phyloP scores from a whole-genome alignment of 2,329 filamentous ascomycete species.

The Colletotrichum tabaci region DNA sequence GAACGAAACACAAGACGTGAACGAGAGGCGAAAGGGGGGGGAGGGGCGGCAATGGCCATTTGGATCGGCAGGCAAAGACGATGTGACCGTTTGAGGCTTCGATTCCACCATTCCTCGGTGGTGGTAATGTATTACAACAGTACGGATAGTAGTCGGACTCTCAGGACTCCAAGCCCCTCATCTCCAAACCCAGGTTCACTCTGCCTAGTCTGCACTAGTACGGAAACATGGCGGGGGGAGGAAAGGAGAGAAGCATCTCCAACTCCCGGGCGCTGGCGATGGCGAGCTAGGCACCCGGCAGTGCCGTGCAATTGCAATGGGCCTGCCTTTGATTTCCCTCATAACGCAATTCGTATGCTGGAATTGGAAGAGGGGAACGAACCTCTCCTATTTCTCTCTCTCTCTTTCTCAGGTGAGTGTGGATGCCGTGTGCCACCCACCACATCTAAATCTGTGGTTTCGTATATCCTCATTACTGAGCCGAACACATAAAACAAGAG shows the following conservation, averaged over 20 bases:
- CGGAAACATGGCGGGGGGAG: slow-evolving; percentile 2
- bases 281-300: slow-evolving; percentile 1
- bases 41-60: slow-evolving; percentile 5
- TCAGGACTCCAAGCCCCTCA: slow-evolving; percentile 1
- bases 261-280: slow-evolving; percentile 1
- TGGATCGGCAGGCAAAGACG: slow-evolving; percentile 31
- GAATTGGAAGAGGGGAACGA: background rate
- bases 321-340: background rate
- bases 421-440: background rate
- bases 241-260: background rate
- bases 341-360: background rate
- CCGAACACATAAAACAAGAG: background rate
- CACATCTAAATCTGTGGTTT: background rate
- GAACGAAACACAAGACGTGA: background rate
- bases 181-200: slow-evolving; percentile 3
- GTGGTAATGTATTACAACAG: too few species aligned
- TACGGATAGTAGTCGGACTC: background rate
- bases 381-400: background rate
- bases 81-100: slow-evolving; percentile 29
- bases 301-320: slow-evolving; percentile 9
- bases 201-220: background rate
- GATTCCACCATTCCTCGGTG: too few species aligned
- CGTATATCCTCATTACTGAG: background rate
- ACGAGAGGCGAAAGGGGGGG: background rate
- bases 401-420: slow-evolving; percentile 9